Percentiles rank a stretch among this genome's conserved stretches.
These are phyloP conservation scores for Acrocalymma vagum DNA, from an alignment of 2,329 filamentous ascomycete species.

Conservation along the genomic window DNA sequence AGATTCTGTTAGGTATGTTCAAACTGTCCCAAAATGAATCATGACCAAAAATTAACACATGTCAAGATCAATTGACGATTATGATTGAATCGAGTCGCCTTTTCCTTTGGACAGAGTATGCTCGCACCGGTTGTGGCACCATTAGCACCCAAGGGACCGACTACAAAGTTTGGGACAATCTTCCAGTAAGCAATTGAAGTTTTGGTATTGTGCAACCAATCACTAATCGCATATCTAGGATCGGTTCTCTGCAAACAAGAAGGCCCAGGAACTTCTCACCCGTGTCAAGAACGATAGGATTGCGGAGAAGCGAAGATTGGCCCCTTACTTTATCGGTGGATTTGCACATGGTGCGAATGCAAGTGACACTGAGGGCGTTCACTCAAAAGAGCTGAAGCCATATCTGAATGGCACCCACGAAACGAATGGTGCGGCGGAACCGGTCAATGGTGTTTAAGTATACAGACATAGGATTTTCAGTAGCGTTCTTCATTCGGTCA, in stretches of 20 bases:
- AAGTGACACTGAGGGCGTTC: slow-evolving; percentile 36
- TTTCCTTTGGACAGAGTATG: slow-evolving; percentile 50
- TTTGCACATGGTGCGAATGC: slow-evolving; percentile 42
- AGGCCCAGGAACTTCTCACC: slow-evolving; percentile 43
- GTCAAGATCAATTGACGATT: slow-evolving; percentile 46
- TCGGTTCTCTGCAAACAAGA: slow-evolving; percentile 45
- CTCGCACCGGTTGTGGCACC: slow-evolving; percentile 42
- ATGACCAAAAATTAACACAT: slow-evolving; percentile 3
- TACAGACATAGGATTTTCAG: too few relatives aligned
- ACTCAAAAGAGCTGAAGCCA: slow-evolving; percentile 33
- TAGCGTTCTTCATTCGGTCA: background rate
- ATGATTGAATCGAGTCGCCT: slow-evolving; percentile 50
- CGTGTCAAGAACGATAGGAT: slow-evolving; percentile 39
- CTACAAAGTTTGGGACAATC: slow-evolving; percentile 48
- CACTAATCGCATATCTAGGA: slow-evolving; percentile 29
- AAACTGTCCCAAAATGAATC: background rate
- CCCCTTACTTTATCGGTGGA: slow-evolving; percentile 44
- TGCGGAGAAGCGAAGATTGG: slow-evolving; percentile 42
- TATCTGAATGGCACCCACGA: slow-evolving; percentile 30
- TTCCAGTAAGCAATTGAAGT: slow-evolving; percentile 33
- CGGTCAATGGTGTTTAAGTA: background rate
- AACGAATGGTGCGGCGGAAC: slow-evolving; percentile 7
- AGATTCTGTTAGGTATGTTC: slow-evolving; percentile 48
- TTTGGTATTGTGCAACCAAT: background rate
- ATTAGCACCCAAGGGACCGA: slow-evolving; percentile 46